A percentile compares a stretch with the other conserved stretches of the same genome.
These are phyloP conservation scores for Suillus clintonianus DNA, from an alignment of 768 basidiomycete genomes.

Conservation along the genomic window DNA sequence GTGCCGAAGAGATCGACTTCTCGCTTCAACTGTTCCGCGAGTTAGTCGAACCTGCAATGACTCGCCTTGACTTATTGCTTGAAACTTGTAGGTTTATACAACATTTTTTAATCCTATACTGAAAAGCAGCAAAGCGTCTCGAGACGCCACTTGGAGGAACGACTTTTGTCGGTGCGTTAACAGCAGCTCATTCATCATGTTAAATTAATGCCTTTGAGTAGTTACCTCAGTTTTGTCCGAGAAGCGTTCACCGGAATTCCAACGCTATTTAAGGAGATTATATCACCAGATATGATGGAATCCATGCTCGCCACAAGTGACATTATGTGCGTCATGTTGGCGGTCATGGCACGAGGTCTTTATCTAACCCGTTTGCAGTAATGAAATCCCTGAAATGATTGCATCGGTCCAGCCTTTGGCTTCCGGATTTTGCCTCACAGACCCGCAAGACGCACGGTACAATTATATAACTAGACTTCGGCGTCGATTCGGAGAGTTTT, in stretches of 20 bases:
- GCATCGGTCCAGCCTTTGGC: slow-evolving; percentile 59
- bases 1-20: slow-evolving; percentile 70
- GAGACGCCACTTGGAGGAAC: slow-evolving; percentile 74
- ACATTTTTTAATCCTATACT: not conserved
- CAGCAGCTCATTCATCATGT: not conserved
- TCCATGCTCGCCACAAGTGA: slow-evolving; percentile 55
- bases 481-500: slow-evolving; percentile 63
- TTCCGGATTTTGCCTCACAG: slow-evolving; percentile 67
- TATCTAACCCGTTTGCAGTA: slow-evolving; percentile 37
- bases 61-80: slow-evolving; percentile 56
- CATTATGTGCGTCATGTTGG: slow-evolving; percentile 55
- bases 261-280: slow-evolving; percentile 57
- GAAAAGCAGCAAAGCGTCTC: slow-evolving; percentile 24
- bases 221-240: slow-evolving; percentile 70
- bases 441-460: slow-evolving; percentile 65
- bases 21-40: slow-evolving; percentile 68
- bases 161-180: slow-evolving; percentile 75
- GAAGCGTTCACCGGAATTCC: slow-evolving; percentile 77
- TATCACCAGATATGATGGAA: slow-evolving; percentile 49
- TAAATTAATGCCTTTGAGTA: slow-evolving; percentile 22
- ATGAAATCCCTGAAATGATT: slow-evolving; percentile 80
- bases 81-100: slow-evolving; percentile 42
- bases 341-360: not conserved
- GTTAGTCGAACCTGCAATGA: slow-evolving; percentile 64
- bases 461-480: slow-evolving; percentile 59